Evolutionary conservation across 495 filamentous ascomycete species (phyloP), one percentile per base, ranked within the genome.

Genomic region (Neurospora sp.): DNA sequence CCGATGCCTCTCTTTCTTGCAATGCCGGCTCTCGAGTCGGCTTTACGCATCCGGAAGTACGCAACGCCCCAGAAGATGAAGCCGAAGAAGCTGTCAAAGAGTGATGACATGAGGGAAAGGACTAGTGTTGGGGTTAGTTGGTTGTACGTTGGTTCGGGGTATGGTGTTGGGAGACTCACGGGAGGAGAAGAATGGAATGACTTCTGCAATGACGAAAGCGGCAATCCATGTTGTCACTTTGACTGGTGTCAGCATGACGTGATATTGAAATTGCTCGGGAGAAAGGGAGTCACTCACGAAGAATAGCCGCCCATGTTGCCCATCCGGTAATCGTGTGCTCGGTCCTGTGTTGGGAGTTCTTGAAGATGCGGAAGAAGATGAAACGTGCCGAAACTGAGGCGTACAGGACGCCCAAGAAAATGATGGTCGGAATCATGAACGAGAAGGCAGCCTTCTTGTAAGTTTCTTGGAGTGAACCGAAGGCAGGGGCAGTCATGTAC

Each of bases 61-160:
- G 93, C 93, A 5, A 92, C 88, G 39, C 93, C 93, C 93, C 93
- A 97, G 86, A 96, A 97, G 77, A 96, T 95, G 83, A 95, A 97
- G 20, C 93, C 93, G 74, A 97, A 97, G 84, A 96, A 96, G 35
- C 91, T 93, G 81, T 97, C 93, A 77, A 97, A 97, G 16, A 97
- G 87, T 20, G 92, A 92, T 75, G 92, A 94, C 92, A 96, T 94
- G 71, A 97, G 87, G 9, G 90, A 91, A 11, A 95, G 85, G 42
- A 97, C 83, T 85, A 27, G 5, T 7, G 7, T 46, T 37, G 59
- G 31, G 6, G 54, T 66, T 31, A 35, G 44, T 40, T n/a, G 12
- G 20, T 3, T 35, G 27, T 66, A 8, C 1, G 3, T 35, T 35
- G 54, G 5, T 14, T 59, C 20, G 70, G 18, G 1, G 7, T 27